Conservation (phyloP, 1,284 basidiomycete species). For the Taiwanofungus camphoratus region DNA sequence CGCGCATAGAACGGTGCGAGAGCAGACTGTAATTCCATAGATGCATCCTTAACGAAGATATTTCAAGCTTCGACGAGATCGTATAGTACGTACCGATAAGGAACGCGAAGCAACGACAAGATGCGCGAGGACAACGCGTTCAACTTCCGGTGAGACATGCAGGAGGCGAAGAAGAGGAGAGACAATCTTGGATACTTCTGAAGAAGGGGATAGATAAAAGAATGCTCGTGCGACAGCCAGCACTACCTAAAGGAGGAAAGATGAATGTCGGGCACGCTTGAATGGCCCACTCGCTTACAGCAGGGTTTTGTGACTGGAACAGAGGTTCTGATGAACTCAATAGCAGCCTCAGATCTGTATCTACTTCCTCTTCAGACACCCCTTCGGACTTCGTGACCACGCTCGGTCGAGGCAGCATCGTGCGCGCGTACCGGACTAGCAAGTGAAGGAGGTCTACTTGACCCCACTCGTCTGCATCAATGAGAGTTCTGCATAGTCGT, state of each 20-base stretch:
- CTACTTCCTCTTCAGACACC: constrained; percentile 44
- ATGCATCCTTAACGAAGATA: constrained; percentile 1
- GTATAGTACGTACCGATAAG: constrained; percentile 47
- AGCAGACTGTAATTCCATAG: constrained; percentile 35
- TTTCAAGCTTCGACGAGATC: neutral
- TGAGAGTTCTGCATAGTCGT: constrained; percentile 75
- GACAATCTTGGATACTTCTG: constrained; percentile 49
- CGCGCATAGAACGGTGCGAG: constrained; percentile 47
- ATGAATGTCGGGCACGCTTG: neutral
- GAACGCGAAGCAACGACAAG: constrained; percentile 57
- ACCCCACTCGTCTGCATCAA: constrained; percentile 96
- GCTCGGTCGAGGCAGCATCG: constrained; percentile 76
- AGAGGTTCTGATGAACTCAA: constrained; percentile 71
- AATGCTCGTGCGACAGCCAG: constrained; percentile 67
- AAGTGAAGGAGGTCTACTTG: constrained; percentile 81
- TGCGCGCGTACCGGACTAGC: constrained; percentile 77
- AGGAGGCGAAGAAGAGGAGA: constrained; percentile 68
- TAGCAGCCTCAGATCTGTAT: constrained; percentile 74
- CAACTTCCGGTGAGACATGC: constrained; percentile 58
- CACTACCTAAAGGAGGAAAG: constrained; percentile 50
- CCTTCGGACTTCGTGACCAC: constrained; percentile 24
- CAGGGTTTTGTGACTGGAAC: constrained; percentile 81
- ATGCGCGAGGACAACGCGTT: constrained; percentile 69
- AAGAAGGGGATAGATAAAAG: constrained; percentile 66
- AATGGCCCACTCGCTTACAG: constrained; percentile 43